Conservation (phyloP, 352 stramenopile genomes). For the Phytophthora cactorum region DNA sequence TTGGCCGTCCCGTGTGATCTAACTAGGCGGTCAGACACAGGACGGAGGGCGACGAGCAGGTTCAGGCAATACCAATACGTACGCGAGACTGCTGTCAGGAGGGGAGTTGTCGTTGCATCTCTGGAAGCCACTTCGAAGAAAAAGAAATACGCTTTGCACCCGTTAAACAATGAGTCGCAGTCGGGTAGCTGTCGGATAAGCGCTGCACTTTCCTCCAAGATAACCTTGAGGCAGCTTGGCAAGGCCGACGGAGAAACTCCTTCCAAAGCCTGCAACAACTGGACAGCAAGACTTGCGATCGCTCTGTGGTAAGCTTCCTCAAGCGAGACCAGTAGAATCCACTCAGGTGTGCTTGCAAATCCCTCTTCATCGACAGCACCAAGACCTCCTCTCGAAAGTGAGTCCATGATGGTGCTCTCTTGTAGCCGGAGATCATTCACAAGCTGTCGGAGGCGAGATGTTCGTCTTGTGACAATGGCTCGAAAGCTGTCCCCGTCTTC, state of each 20-base stretch:
- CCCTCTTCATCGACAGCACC: conserved; percentile 19
- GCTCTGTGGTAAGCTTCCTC: conserved; percentile 42
- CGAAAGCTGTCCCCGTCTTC: conserved; percentile 26
- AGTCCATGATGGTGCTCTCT: conserved; percentile 41
- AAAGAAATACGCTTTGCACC: conserved; percentile 64
- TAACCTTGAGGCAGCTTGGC: conserved; percentile 13
- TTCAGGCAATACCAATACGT: conserved; percentile 72
- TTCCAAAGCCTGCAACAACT: conserved; percentile 28
- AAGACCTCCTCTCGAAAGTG: conserved; percentile 22
- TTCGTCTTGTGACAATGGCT: conserved; percentile 10
- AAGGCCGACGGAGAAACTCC: conserved; percentile 11
- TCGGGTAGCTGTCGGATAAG: conserved; percentile 66
- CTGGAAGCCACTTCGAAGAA: conserved; percentile 72
- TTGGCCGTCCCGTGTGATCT: conserved; percentile 4
- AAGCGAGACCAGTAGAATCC: conserved; percentile 38
- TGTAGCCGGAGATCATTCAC: conserved; percentile 37
- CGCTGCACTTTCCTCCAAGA: conserved; percentile 39
- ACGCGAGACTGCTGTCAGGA: conserved; percentile 58
- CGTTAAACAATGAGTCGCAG: conserved; percentile 59
- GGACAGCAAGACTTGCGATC: conserved; percentile 31
- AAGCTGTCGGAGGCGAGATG: conserved; percentile 37
- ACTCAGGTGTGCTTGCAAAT: conserved; percentile 28
- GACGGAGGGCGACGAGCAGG: conserved; percentile 45
- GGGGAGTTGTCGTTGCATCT: conserved; percentile 53
- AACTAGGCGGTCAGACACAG: conserved; percentile 2